Conservation (phyloP, 1,284 basidiomycete genomes). For the Rhodotorula mucilaginosa region DNA sequence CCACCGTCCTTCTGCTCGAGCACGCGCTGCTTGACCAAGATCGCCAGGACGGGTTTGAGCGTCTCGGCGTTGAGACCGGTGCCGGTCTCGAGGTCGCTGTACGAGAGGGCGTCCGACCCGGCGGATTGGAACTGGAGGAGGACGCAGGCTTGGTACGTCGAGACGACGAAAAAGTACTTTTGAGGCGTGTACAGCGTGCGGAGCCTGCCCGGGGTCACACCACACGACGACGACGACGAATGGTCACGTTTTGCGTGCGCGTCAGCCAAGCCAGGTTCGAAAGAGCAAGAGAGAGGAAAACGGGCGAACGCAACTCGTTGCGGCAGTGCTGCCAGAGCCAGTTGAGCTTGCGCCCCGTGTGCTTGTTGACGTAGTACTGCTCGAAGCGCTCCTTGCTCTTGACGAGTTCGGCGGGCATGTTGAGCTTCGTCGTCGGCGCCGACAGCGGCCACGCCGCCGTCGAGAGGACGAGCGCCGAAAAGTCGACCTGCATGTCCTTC, state of each 20-base stretch:
- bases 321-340: slow-evolving; percentile 99
- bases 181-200: slow-evolving; percentile 85
- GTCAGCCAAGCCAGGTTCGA: background rate
- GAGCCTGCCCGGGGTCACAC: slow-evolving; percentile 50
- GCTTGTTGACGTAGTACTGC: slow-evolving; percentile 89
- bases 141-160: slow-evolving; percentile 92
- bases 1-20: slow-evolving; percentile 75
- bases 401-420: slow-evolving; percentile 81
- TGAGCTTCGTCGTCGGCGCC: slow-evolving; percentile 71
- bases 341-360: slow-evolving; percentile 84
- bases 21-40: slow-evolving; percentile 86
- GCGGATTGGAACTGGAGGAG: slow-evolving; percentile 90
- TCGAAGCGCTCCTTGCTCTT: slow-evolving; percentile 88
- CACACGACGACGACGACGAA: no score
- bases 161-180: slow-evolving; percentile 94
- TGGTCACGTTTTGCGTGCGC: no score
- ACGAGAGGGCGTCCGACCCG: slow-evolving; percentile 65
- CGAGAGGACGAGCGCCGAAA: slow-evolving; percentile 88
- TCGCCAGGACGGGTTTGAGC: slow-evolving; percentile 74
- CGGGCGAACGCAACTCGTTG: slow-evolving; percentile 61
- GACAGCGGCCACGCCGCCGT: slow-evolving; percentile 96
- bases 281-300: no score
- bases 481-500: slow-evolving; percentile 60
- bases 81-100: slow-evolving; percentile 75
- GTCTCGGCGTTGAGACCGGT: slow-evolving; percentile 82